Conservation (phyloP, 192 early-diverging fungal genomes). For the Allomyces macrogynus region DNA sequence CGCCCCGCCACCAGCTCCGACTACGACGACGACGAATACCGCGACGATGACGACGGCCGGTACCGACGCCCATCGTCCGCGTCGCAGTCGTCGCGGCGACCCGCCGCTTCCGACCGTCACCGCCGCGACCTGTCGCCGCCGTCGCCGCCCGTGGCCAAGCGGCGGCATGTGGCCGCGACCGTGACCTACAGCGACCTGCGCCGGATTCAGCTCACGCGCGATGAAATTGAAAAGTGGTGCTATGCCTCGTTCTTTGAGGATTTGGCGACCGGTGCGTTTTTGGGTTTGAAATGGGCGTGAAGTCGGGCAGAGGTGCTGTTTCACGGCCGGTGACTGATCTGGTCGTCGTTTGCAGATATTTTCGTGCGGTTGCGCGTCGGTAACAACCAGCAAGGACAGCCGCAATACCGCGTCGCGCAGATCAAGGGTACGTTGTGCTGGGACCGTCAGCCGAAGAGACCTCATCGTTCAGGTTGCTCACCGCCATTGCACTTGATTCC, state of each 20-base stretch:
- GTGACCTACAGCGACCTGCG: conserved; percentile 39
- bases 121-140: conserved; percentile 6
- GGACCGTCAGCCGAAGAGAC: too few species aligned
- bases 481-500: conserved; percentile 5
- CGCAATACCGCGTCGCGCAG: conserved; percentile 37
- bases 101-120: not conserved
- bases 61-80: not conserved
- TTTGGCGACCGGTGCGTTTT: conserved; percentile 22
- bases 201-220: conserved; percentile 35
- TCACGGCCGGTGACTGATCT: too few species aligned
- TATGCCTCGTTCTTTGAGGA: conserved; percentile 47
- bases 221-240: conserved; percentile 49
- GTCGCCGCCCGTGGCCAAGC: not conserved
- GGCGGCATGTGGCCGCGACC: not conserved
- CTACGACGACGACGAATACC: not conserved
- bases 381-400: conserved; percentile 25
- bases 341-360: conserved; percentile 1
- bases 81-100: not conserved
- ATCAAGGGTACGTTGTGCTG: conserved; percentile 13
- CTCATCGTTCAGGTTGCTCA: conserved; percentile 1
- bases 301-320: too few species aligned
- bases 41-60: conserved; percentile 2
- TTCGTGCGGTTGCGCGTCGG: conserved; percentile 47
- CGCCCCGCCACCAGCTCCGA: not conserved
- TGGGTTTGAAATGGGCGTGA: not conserved